Evolutionary conservation across 495 filamentous ascomycete species (phyloP).

Genomic region (Echria macrotheca): DNA sequence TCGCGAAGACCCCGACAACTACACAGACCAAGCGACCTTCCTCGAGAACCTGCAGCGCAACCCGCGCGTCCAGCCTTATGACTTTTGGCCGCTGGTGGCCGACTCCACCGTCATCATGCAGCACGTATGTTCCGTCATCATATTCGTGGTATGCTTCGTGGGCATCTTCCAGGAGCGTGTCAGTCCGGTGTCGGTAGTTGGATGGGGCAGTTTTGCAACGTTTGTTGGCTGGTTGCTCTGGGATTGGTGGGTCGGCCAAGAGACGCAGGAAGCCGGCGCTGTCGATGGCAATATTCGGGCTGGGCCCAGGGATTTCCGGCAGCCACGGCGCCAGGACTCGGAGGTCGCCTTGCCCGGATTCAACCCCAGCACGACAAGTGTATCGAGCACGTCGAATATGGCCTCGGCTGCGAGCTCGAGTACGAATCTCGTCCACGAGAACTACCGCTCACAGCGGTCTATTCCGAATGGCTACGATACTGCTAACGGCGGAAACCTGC

Average conservation of each 20-base stretch:
- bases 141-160: constrained; percentile 91
- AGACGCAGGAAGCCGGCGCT: constrained; percentile 36
- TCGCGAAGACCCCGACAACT: constrained; percentile 98
- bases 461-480: constrained; percentile 10
- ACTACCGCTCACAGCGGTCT: constrained; percentile 8
- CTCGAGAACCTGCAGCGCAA: constrained; percentile 95
- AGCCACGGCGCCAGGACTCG: constrained; percentile 23
- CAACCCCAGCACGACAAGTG: constrained; percentile 22
- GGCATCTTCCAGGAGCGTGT: constrained; percentile 82
- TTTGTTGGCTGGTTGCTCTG: constrained; percentile 85
- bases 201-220: constrained; percentile 75
- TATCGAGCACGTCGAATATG: constrained; percentile 24
- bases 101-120: constrained; percentile 96
- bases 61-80: constrained; percentile 87
- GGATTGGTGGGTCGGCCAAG: constrained; percentile 77
- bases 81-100: constrained; percentile 94
- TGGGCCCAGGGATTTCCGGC: constrained; percentile 15
- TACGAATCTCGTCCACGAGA: constrained; percentile 30
- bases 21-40: constrained; percentile 93
- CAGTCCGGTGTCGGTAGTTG: constrained; percentile 78
- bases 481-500: constrained; percentile 16
- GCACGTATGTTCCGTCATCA: constrained; percentile 87
- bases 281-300: constrained; percentile 29
- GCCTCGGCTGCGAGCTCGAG: constrained; percentile 38
- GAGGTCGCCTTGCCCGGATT: constrained; percentile 11